Conservation (phyloP, 1,284 basidiomycete genomes). For the Singerocomus inundabilis region DNA sequence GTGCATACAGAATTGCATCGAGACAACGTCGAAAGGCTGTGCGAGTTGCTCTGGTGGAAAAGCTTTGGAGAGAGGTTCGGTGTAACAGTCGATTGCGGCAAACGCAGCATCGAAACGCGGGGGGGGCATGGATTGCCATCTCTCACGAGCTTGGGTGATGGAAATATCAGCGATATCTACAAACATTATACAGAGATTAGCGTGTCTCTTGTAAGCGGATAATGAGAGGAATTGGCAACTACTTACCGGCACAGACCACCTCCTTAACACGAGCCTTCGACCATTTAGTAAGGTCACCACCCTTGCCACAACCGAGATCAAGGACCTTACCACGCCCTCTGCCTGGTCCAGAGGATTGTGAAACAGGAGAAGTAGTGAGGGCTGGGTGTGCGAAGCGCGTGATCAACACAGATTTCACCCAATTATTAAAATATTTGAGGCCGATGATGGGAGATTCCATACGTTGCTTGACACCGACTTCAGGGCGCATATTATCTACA, state of each 20-base stretch:
- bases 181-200: not conserved
- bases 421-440: slow-evolving; percentile 98
- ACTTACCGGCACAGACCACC: slow-evolving; percentile 80
- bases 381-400: slow-evolving; percentile 77
- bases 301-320: slow-evolving; percentile 97
- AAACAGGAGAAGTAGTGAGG: slow-evolving; percentile 40
- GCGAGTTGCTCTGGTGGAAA: slow-evolving; percentile 61
- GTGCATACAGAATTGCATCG: slow-evolving; percentile 99
- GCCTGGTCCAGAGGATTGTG: slow-evolving; percentile 34
- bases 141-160: slow-evolving; percentile 81
- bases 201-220: slow-evolving; percentile 7
- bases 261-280: slow-evolving; percentile 80
- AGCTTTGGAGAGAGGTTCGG: slow-evolving; percentile 64
- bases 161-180: slow-evolving; percentile 91
- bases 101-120: slow-evolving; percentile 77
- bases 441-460: slow-evolving; percentile 95
- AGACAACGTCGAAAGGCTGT: slow-evolving; percentile 86
- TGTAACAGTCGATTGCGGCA: slow-evolving; percentile 88
- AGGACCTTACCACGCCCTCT: slow-evolving; percentile 72
- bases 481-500: slow-evolving; percentile 88
- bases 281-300: slow-evolving; percentile 98
- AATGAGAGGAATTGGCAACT: not conserved
- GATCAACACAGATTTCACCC: slow-evolving; percentile 96
- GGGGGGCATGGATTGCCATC: slow-evolving; percentile 54
- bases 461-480: slow-evolving; percentile 84